A percentile compares a stretch with the other conserved stretches of the same genome.
These are phyloP conservation scores for Fraxinus americana DNA, from an alignment of 257 asterid genomes.

Conservation along the genomic window DNA sequence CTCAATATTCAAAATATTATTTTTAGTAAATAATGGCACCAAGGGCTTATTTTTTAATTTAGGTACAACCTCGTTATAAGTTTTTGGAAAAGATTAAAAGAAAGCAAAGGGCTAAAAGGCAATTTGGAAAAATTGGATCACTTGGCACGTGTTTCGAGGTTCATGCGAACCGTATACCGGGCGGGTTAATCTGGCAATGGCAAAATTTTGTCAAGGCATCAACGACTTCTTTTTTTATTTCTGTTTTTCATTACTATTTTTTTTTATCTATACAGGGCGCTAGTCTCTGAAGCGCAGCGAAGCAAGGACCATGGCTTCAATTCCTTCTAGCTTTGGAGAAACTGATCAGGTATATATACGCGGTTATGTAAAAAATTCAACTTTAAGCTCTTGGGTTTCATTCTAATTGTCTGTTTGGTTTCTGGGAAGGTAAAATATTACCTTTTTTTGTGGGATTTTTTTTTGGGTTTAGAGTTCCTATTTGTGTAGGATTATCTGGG, in stretches of 20 bases:
- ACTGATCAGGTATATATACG: slow-evolving; percentile 49
- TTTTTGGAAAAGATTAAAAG: no score
- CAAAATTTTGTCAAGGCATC: no score
- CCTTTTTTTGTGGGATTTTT: neutral
- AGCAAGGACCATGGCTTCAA: slow-evolving; percentile 40
- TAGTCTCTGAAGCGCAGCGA: neutral
- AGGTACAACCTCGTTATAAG: no score
- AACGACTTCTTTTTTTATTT: no score
- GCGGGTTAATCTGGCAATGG: no score
- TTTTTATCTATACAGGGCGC: neutral
- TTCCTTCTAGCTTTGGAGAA: slow-evolving; percentile 37
- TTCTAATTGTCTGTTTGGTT: neutral
- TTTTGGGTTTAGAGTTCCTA: neutral
- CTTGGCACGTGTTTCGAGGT: neutral
- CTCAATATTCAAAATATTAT: no score
- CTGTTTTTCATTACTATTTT: no score
- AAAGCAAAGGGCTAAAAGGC: neutral
- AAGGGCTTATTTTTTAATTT: no score
- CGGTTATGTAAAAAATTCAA: neutral
- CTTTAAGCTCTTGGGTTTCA: slow-evolving; percentile 14
- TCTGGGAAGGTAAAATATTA: neutral
- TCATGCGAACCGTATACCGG: no score
- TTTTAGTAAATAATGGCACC: no score
- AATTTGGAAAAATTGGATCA: neutral
- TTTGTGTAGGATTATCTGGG: neutral